These are phyloP conservation scores for Knoxia roxburghii DNA, from an alignment of 257 asterid genomes.

Conservation along the genomic window DNA sequence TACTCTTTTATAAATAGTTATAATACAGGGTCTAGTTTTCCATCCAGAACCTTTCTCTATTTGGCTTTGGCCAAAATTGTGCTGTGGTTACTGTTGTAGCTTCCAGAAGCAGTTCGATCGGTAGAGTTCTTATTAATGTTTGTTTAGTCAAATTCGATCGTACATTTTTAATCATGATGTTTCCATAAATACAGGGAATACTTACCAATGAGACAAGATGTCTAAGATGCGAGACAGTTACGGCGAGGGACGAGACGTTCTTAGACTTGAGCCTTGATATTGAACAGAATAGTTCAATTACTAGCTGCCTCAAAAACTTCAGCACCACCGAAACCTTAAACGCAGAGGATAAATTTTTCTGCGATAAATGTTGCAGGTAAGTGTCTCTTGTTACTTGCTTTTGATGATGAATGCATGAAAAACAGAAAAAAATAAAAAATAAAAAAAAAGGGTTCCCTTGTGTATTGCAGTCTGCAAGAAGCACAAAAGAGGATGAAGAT, in stretches of 20 bases:
- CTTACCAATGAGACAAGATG: constrained; percentile 89
- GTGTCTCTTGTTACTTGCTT: neutral
- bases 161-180: neutral
- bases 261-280: constrained; percentile 87
- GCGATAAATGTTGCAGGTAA: constrained; percentile 79
- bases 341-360: constrained; percentile 82
- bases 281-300: constrained; percentile 90
- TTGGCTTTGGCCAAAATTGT: neutral
- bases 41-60: neutral
- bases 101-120: too few species aligned
- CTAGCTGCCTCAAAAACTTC: constrained; percentile 90
- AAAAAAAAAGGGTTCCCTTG: constrained; percentile 8
- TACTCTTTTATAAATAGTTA: neutral
- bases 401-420: neutral
- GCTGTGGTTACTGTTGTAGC: neutral
- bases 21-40: neutral
- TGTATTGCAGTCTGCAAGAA: constrained; percentile 62
- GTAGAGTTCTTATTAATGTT: neutral
- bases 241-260: constrained; percentile 90
- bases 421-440: too few species aligned
- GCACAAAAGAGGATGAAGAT: constrained; percentile 86
- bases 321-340: constrained; percentile 88
- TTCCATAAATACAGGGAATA: constrained; percentile 49
- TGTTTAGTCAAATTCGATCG: neutral
- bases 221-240: constrained; percentile 84